Conservation (phyloP, 441 rosid genomes). For the Brassica balearica region DNA sequence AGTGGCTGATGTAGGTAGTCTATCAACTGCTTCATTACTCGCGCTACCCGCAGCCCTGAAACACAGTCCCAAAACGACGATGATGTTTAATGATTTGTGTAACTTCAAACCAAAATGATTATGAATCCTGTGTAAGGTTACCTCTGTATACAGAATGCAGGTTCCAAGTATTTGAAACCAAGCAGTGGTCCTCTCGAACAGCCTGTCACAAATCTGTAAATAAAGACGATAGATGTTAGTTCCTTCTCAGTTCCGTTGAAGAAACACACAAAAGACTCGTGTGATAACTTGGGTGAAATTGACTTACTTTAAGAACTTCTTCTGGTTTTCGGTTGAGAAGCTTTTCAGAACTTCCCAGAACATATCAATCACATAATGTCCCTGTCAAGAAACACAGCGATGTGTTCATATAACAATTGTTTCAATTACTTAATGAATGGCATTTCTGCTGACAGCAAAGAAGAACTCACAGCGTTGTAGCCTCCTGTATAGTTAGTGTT, state of each 20-base stretch:
- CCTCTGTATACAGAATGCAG: slow-evolving; percentile 98
- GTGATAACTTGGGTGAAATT: background rate
- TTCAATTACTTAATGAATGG: slow-evolving; percentile 1
- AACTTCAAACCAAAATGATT: slow-evolving; percentile 6
- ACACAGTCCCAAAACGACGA: slow-evolving; percentile 16
- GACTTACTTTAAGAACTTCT: slow-evolving; percentile 92
- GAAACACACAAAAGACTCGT: slow-evolving; percentile 4
- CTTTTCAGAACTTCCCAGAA: slow-evolving; percentile 95
- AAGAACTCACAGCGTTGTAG: slow-evolving; percentile 73
- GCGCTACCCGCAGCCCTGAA: slow-evolving; percentile 82
- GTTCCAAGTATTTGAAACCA: slow-evolving; percentile 92
- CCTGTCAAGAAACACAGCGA: slow-evolving; percentile 56
- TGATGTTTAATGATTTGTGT: slow-evolving; percentile 1
- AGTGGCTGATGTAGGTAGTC: slow-evolving; percentile 95
- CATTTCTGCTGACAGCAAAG: slow-evolving; percentile 29
- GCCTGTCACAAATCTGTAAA: slow-evolving; percentile 91
- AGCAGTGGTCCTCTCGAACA: slow-evolving; percentile 97
- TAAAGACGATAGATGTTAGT: slow-evolving; percentile 25
- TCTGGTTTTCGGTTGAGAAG: slow-evolving; percentile 82
- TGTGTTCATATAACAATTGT: slow-evolving; percentile 28
- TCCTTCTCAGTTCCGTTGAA: slow-evolving; percentile 18
- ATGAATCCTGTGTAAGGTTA: slow-evolving; percentile 38
- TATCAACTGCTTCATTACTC: slow-evolving; percentile 82
- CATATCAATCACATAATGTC: slow-evolving; percentile 92
- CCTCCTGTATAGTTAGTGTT: slow-evolving; percentile 93